A percentile compares a stretch with the other conserved stretches of the same genome.
Evolutionary conservation across 2,329 filamentous ascomycete species (phyloP).

Genomic region (Pseudogymnoascus sp.): DNA sequence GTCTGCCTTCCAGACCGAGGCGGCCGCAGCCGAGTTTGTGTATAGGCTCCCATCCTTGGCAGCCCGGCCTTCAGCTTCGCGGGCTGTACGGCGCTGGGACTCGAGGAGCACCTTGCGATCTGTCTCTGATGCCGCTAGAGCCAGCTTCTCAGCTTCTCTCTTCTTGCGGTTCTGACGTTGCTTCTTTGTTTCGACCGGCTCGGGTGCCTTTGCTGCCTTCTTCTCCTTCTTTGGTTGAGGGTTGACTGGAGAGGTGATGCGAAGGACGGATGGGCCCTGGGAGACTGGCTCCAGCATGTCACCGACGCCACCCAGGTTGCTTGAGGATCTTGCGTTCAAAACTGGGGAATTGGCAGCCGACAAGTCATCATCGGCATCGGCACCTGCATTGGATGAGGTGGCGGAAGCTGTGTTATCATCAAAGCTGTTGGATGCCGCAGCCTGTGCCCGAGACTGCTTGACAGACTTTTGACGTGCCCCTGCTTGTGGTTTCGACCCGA

Average conservation of each 20-base stretch:
- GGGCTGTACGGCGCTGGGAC: conserved; percentile 73
- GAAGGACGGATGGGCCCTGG: conserved; percentile 64
- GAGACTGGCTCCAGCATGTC: conserved; percentile 81
- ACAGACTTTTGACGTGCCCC: conserved; percentile 46
- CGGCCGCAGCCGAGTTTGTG: conserved; percentile 32
- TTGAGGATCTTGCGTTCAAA: conserved; percentile 43
- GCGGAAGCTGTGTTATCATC: conserved; percentile 42
- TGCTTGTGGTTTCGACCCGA: conserved; percentile 46
- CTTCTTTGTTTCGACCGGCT: conserved; percentile 81
- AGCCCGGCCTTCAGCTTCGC: conserved; percentile 72
- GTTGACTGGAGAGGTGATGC: conserved; percentile 62
- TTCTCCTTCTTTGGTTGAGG: conserved; percentile 53
- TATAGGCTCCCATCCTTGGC: conserved; percentile 70
- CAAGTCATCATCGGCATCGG: conserved; percentile 73
- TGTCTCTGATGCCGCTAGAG: conserved; percentile 69
- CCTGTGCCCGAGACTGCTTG: conserved; percentile 56
- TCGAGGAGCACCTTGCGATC: conserved; percentile 69
- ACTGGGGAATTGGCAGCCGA: conserved; percentile 63
- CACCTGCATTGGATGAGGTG: conserved; percentile 61
- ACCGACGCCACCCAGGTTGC: conserved; percentile 54
- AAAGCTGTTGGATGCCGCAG: conserved; percentile 30
- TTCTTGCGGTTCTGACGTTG: conserved; percentile 89
- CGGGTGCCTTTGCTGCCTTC: conserved; percentile 49
- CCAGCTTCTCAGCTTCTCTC: conserved; percentile 68
- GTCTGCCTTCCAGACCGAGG: conserved; percentile 37